Evolutionary conservation across 2,329 filamentous ascomycete genomes (phyloP).

Genomic region (Chaetothyriales sp.): DNA sequence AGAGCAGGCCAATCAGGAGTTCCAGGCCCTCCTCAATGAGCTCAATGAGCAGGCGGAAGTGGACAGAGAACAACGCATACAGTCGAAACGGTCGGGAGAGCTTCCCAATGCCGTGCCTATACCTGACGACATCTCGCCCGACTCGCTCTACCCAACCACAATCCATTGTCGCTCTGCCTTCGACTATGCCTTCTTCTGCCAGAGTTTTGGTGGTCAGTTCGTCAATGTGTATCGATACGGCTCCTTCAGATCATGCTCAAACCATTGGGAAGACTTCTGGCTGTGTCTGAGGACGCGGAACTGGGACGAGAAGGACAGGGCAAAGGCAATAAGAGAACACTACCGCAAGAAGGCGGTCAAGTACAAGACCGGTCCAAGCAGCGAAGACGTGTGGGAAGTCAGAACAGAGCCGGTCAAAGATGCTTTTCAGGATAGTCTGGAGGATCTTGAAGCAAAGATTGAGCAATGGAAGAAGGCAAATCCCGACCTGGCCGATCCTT

Average conservation of each 20-base stretch:
- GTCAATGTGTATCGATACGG: constrained; percentile 83
- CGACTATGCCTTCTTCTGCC: constrained; percentile 87
- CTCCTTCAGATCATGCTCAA: constrained; percentile 56
- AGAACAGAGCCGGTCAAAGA: constrained; percentile 46
- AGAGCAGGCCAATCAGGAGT: constrained; percentile 39
- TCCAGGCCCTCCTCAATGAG: constrained; percentile 37
- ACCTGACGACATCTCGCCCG: constrained; percentile 34
- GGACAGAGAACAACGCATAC: constrained; percentile 4
- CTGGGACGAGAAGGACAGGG: constrained; percentile 44
- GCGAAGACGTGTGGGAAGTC: constrained; percentile 79
- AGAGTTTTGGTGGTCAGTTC: constrained; percentile 74
- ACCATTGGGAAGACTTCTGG: constrained; percentile 90
- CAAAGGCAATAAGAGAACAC: constrained; percentile 46
- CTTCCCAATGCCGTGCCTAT: constrained; percentile 12
- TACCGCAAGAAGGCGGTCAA: constrained; percentile 53
- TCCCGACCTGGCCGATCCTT: constrained; percentile 10
- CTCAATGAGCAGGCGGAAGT: constrained; percentile 23
- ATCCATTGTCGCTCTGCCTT: constrained; percentile 88
- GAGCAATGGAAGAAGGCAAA: constrained; percentile 29
- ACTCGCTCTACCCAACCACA: constrained; percentile 57
- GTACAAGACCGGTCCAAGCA: constrained; percentile 56
- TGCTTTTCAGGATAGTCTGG: constrained; percentile 32
- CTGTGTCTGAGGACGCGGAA: constrained; percentile 82
- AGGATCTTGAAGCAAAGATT: constrained; percentile 27
- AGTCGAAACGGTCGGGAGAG: constrained; percentile 2